A percentile compares a stretch with the other conserved stretches of the same genome.
phyloP scores from a whole-genome alignment of 179 eudicot genomes.

The Silene noctiflora region DNA sequence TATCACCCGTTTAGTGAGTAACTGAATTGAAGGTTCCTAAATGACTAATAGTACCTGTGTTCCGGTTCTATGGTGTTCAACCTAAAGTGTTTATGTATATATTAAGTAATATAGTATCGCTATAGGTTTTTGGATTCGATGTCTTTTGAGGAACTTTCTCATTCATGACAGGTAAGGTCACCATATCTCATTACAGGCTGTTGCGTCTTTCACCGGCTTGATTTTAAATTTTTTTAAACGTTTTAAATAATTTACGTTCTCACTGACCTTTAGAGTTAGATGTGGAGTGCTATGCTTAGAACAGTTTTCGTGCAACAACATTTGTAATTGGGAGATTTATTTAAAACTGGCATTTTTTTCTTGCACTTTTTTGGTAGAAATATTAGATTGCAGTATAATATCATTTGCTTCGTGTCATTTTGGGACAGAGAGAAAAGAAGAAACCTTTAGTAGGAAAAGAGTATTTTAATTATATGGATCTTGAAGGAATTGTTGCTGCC shows the following conservation, averaged over 20 bases:
- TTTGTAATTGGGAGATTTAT: neutral
- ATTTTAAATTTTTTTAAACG: no score
- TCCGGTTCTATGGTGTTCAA: no score
- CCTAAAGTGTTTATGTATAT: no score
- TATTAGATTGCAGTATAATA: neutral
- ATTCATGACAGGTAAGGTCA: no score
- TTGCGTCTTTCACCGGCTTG: no score
- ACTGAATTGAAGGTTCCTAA: no score
- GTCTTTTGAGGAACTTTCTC: no score
- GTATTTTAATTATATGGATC: slow-evolving; percentile 77
- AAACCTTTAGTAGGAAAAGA: slow-evolving; percentile 80
- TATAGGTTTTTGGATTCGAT: no score
- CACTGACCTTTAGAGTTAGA: neutral
- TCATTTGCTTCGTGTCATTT: slow-evolving; percentile 15
- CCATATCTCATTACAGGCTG: no score
- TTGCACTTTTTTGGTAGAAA: neutral
- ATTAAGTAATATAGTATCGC: no score
- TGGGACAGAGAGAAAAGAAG: slow-evolving; percentile 79
- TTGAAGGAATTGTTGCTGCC: slow-evolving; percentile 77
- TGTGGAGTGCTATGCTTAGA: neutral
- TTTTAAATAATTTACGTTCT: neutral
- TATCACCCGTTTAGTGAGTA: no score
- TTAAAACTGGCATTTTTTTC: neutral
- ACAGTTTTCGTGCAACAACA: neutral
- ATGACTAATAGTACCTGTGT: no score